Evolutionary conservation across 345 rosid species (phyloP).

Genomic region (Corymbia maculata): DNA sequence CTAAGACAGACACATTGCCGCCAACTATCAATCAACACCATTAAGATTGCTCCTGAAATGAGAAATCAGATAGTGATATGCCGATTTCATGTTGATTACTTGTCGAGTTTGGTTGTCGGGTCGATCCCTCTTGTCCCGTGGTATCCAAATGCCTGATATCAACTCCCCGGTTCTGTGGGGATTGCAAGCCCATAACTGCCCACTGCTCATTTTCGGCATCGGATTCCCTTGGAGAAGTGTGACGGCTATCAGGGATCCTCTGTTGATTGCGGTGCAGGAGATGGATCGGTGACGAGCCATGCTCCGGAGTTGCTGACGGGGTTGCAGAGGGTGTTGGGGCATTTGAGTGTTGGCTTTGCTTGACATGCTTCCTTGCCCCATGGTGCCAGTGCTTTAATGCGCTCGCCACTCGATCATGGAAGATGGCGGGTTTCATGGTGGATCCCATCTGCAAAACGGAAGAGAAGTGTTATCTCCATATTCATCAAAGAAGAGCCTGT

Average conservation of each 20-base stretch:
- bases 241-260: not conserved
- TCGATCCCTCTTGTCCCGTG: constrained; percentile 1
- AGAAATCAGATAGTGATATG: constrained; percentile 12
- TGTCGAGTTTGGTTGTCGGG: constrained; percentile 8
- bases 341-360: constrained; percentile 40
- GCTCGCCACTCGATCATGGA: constrained; percentile 62
- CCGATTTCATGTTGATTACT: constrained; percentile 14
- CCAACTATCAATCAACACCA: not conserved
- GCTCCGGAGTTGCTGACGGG: constrained; percentile 58
- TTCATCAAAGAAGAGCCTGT: not conserved
- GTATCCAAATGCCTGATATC: not conserved
- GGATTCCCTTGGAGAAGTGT: constrained; percentile 23
- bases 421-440: constrained; percentile 75
- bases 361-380: constrained; percentile 47
- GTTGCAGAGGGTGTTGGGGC: constrained; percentile 49
- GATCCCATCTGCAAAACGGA: constrained; percentile 67
- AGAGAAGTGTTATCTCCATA: not conserved
- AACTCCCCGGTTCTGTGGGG: constrained; percentile 4
- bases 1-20: not conserved
- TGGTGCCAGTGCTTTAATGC: constrained; percentile 79
- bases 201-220: constrained; percentile 19
- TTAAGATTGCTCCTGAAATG: constrained; percentile 5
- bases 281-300: constrained; percentile 67
- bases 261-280: constrained; percentile 25
- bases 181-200: constrained; percentile 32